Evolutionary conservation across 2,329 filamentous ascomycete genomes (phyloP).

Genomic region (Mycosphaerella arachidis): DNA sequence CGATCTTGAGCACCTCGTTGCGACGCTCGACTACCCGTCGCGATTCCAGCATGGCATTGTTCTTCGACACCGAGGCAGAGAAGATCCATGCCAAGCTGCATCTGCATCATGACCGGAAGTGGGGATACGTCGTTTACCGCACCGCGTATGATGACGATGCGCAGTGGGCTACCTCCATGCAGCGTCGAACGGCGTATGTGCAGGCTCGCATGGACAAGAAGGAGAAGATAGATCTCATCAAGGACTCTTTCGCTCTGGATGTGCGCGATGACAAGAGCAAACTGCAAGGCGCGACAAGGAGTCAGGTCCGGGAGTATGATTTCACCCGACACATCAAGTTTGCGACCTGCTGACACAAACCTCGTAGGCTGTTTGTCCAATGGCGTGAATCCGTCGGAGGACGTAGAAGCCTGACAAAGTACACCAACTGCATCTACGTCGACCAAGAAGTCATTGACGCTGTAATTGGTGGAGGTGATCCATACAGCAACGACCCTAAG

Average conservation of each 20-base stretch:
- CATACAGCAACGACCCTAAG: background rate
- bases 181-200: background rate
- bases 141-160: constrained; percentile 2
- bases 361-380: background rate
- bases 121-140: constrained; percentile 9
- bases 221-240: background rate
- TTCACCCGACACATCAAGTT: no score
- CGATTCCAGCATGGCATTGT: no score
- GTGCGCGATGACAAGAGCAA: constrained; percentile 1
- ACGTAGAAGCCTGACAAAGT: background rate
- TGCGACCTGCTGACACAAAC: no score
- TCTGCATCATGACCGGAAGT: constrained; percentile 1
- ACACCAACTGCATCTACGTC: constrained; percentile 3
- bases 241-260: constrained; percentile 1
- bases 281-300: constrained; percentile 2
- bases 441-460: constrained; percentile 13
- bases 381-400: background rate
- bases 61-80: no score
- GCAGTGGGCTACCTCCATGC: background rate
- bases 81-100: no score
- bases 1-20: no score
- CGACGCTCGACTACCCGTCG: no score
- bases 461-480: background rate
- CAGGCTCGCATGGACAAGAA: background rate
- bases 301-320: constrained; percentile 1